Evolutionary conservation across 352 stramenopile species (phyloP), one percentile per base, ranked within the genome.

Genomic region (Pythium graminicola): DNA sequence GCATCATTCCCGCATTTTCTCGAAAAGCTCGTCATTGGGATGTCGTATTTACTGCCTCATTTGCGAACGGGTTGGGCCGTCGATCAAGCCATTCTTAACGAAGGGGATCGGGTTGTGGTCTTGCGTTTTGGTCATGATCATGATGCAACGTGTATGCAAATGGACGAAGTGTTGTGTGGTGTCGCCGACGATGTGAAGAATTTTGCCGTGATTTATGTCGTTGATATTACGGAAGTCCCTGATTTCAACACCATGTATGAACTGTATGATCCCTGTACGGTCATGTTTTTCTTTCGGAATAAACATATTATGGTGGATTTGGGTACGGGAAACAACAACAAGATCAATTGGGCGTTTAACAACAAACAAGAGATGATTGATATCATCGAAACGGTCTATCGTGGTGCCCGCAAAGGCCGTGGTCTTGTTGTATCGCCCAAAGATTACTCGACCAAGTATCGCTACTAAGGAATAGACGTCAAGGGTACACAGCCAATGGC

Each of bases 221-320:
- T 92, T 28, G 81, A 92, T 67, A 93, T 93, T 57, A 91, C 81
- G 16, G 81, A 96, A 44, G 97, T 99, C 43, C 96, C 96, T 7
- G 97, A 99, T 65, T 99, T 99, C 65, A 99, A 98, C 71, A 92
- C 89, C 51, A 99, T 99, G 97, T 99, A 99, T 75, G 97, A 99
- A 78, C 83, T 99, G 8, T 99, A 98, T 71, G 96, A 99, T 68
- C 89, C 91, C 20, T 99, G 96, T 70, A 99, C 95, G 6, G 95
- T 98, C 62, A 99, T 99, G 97, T 99, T 99, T 69, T 99, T 99
- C 75, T 99, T 98, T 82, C 86, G 96, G 39, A 99, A 99, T 78
- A 99, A 99, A 73, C 97, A 99, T 72, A 99, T 99, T 56, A 99
- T 99, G 97, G 97, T 99, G 46, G 97, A 99, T 80, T 67, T 99